A percentile compares a stretch with the other conserved stretches of the same genome.
Evolutionary conservation across 129 eudicot species (phyloP).

Genomic region (Cynara cardunculus): DNA sequence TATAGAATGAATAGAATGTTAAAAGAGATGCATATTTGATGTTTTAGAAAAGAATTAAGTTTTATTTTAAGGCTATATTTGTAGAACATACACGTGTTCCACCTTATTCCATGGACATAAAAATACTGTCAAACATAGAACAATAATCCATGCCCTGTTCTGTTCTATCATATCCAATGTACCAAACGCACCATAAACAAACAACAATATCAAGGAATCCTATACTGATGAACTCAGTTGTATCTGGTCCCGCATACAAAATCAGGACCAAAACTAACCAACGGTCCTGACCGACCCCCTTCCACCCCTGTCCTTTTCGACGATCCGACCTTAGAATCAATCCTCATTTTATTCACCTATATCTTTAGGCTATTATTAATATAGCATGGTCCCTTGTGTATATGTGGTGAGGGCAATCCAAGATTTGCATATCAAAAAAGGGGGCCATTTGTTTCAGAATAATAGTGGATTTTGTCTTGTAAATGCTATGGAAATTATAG

Average conservation of each 20-base stretch:
- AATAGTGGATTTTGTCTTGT: constrained; percentile 20
- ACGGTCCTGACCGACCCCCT: not conserved
- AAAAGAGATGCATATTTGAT: no score
- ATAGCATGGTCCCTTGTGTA: constrained; percentile 28
- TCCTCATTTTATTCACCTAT: not conserved
- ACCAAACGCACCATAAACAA: no score
- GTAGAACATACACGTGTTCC: no score
- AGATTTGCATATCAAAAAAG: constrained; percentile 32
- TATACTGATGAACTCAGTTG: not conserved
- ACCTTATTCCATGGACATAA: no score
- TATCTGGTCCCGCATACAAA: not conserved
- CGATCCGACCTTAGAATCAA: not conserved
- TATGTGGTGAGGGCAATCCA: constrained; percentile 33
- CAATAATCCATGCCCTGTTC: no score
- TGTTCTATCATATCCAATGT: no score
- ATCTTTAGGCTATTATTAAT: not conserved
- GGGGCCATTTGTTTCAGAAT: constrained; percentile 27
- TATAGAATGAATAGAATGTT: no score
- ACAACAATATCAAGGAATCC: not conserved
- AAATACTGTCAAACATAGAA: no score
- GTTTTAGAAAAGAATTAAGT: no score
- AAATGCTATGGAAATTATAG: not conserved
- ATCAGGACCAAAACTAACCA: not conserved
- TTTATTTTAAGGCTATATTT: no score
- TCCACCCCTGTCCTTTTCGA: not conserved